Conservation (phyloP, 345 rosid species). For the Corymbia maculata region DNA sequence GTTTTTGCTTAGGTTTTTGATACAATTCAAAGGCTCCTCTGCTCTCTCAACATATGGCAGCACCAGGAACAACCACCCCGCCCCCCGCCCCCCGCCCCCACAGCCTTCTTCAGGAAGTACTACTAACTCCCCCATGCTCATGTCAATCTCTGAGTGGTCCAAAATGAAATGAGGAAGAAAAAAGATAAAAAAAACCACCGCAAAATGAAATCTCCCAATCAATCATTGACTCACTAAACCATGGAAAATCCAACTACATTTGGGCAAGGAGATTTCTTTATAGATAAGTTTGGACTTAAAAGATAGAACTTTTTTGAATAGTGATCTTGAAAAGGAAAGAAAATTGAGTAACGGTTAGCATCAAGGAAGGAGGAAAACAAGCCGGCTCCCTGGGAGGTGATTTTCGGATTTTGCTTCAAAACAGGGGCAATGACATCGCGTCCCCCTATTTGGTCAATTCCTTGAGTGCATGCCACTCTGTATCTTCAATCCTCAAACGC, state of each 20-base stretch:
- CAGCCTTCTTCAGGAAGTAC: neutral
- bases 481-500: neutral
- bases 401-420: conserved; percentile 50
- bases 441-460: conserved; percentile 39
- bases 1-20: neutral
- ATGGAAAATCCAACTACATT: neutral
- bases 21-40: neutral
- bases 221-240: neutral
- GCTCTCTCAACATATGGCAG: neutral
- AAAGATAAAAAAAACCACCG: neutral
- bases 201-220: neutral
- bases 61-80: neutral
- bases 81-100: neutral
- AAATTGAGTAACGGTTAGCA: conserved; percentile 11
- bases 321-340: neutral
- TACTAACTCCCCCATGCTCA: neutral
- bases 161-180: neutral
- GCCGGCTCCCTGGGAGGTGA: conserved; percentile 23
- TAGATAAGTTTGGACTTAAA: neutral
- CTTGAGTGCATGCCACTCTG: conserved; percentile 41
- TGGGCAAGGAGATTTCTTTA: neutral
- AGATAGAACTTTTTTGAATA: neutral
- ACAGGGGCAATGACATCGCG: conserved; percentile 42
- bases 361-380: conserved; percentile 8
- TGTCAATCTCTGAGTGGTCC: neutral